Evolutionary conservation across 352 stramenopile genomes (phyloP), one percentile per base, ranked within the genome.

Genomic region (Elongisporangium anandrum): DNA sequence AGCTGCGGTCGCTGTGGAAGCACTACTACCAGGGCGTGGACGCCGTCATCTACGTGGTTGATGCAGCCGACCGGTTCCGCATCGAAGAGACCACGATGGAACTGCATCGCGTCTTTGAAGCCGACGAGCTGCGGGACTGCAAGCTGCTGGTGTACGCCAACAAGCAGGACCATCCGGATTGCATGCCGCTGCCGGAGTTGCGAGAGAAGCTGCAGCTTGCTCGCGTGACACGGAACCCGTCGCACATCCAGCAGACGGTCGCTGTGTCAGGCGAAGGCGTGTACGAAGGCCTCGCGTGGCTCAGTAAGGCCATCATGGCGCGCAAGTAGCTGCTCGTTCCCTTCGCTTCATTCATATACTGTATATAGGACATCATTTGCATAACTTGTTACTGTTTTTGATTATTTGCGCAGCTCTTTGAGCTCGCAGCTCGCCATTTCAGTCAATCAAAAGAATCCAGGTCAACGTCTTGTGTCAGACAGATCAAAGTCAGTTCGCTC

Each of bases 21-120:
- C 79, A 94, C 57, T 96, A 97, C 69, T 87, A 79, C 54, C 34
- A 73, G 4, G 65, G 77, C 55, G 77, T 75, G 0, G 68, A 92
- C 52, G 87, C 67, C 3, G 53, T 96, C n/a, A 92, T 97, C 60
- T 97, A 90, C 56, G 85, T 96, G 22, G 69, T 96, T 22, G 87
- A 96, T 53, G 79, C 72, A 2, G 68, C 63, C 23, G 83, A 94
- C 69, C 55, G 52, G 0, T 54, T 66, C 38, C 71, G 81, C 17
- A 63, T 95, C 7, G 66, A 78, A n/a, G 66, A 79, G 53, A 80
- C 79, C 1, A 54, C 61, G 0, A 51, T 65, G 10, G 73, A 87
- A 47, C 56, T 90, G 9, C 52, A 77, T 12, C 53, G 56, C 0
- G 65, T 89, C 17, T 68, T 90, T 19, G 49, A 77, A 6, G 56